These are phyloP conservation scores for Hirschioporus abietinus DNA, from an alignment of 768 basidiomycete genomes.

Conservation along the genomic window DNA sequence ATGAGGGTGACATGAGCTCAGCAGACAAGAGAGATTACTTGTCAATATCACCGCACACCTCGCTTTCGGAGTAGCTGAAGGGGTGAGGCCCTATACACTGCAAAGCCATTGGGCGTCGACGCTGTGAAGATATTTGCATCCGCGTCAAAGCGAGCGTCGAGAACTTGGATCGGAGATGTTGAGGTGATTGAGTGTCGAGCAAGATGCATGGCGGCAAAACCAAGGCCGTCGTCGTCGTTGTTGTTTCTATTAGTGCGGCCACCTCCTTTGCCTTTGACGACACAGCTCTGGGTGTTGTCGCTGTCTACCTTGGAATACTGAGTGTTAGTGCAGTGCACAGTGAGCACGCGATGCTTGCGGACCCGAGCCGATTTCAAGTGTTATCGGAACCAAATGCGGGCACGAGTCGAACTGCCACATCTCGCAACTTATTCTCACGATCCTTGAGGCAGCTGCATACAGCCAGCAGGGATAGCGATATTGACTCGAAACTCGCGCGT, in stretches of 20 bases:
- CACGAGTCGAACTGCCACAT: no score
- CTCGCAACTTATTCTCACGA: neutral
- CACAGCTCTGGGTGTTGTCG: neutral
- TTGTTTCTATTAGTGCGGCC: neutral
- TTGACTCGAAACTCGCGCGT: no score
- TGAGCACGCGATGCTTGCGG: neutral
- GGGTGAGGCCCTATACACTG: conserved; percentile 73
- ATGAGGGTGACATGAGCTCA: conserved; percentile 13
- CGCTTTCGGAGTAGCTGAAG: conserved; percentile 75
- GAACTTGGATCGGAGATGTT: conserved; percentile 66
- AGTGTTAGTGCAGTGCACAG: neutral
- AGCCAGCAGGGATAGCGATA: neutral
- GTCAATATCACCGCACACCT: conserved; percentile 40
- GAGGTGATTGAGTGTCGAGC: conserved; percentile 80
- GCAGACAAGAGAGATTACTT: conserved; percentile 8
- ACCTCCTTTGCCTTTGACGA: neutral
- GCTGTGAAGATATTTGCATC: conserved; percentile 77
- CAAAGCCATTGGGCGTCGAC: conserved; percentile 76
- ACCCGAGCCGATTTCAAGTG: neutral
- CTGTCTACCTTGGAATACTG: neutral
- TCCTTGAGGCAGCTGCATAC: neutral
- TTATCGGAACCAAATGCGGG: neutral
- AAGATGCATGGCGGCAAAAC: conserved; percentile 60
- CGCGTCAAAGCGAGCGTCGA: conserved; percentile 76
- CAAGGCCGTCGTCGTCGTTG: neutral